Conservation (phyloP, 495 filamentous ascomycete genomes). For the Hypomontagnella monticulosa region DNA sequence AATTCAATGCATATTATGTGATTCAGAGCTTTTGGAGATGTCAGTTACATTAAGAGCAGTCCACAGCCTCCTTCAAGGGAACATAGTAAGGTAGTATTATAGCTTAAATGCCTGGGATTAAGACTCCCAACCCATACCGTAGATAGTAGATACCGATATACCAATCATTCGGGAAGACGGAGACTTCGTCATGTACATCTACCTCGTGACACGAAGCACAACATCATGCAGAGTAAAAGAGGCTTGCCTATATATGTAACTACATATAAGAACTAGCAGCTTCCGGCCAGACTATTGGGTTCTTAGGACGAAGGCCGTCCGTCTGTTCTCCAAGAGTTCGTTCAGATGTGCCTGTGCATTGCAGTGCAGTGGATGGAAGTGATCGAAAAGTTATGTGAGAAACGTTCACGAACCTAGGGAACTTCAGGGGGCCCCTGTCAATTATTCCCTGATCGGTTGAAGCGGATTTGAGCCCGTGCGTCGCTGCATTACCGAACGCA, state of each 20-base stretch:
- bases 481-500: slow-evolving; percentile 31
- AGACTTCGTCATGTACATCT: too few relatives aligned
- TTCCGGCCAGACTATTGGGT: too few relatives aligned
- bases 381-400: slow-evolving; percentile 8
- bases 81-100: slow-evolving; percentile 7
- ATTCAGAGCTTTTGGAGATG: background rate
- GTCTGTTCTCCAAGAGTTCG: too few relatives aligned
- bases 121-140: too few relatives aligned
- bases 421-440: slow-evolving; percentile 22
- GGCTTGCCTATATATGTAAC: too few relatives aligned
- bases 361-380: background rate
- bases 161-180: too few relatives aligned
- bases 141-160: too few relatives aligned
- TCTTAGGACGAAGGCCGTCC: too few relatives aligned
- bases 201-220: too few relatives aligned
- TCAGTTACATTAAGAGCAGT: background rate
- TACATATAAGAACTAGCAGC: too few relatives aligned
- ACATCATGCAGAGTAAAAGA: too few relatives aligned
- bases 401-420: slow-evolving; percentile 4
- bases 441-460: slow-evolving; percentile 25
- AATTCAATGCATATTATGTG: slow-evolving; percentile 15
- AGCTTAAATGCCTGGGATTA: background rate
- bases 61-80: slow-evolving; percentile 2
- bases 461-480: slow-evolving; percentile 28
- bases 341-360: background rate